A percentile compares a stretch with the other conserved stretches of the same genome.
Evolutionary conservation across 2,329 filamentous ascomycete genomes (phyloP).

Genomic region (Fusarium austroafricanum): DNA sequence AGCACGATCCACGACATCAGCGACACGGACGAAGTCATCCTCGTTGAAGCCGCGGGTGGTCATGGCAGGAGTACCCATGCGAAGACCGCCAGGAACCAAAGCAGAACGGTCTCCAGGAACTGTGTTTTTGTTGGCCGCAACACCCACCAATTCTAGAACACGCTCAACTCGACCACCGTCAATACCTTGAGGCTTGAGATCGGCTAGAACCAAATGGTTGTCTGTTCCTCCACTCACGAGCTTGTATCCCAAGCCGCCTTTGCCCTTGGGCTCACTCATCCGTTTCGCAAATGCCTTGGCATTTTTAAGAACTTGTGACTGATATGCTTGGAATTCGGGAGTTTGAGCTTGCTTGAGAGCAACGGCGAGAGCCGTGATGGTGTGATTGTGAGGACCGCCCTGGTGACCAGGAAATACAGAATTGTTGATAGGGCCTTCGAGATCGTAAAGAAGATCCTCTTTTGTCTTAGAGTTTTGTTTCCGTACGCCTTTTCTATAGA

Average conservation of each 20-base stretch:
- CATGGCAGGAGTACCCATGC: slow-evolving; percentile 97
- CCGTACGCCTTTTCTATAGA: slow-evolving; percentile 93
- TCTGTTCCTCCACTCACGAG: slow-evolving; percentile 95
- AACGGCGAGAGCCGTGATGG: slow-evolving; percentile 94
- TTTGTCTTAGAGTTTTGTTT: slow-evolving; percentile 86
- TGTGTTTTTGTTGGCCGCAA: slow-evolving; percentile 99
- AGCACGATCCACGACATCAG: slow-evolving; percentile 85
- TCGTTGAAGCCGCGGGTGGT: slow-evolving; percentile 93
- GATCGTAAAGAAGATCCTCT: slow-evolving; percentile 86
- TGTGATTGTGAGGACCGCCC: slow-evolving; percentile 98
- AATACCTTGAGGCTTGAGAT: slow-evolving; percentile 88
- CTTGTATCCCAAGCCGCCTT: slow-evolving; percentile 83
- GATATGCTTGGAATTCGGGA: slow-evolving; percentile 92
- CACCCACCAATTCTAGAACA: slow-evolving; percentile 89
- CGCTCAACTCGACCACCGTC: slow-evolving; percentile 92
- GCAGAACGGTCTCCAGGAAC: slow-evolving; percentile 95
- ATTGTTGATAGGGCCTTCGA: slow-evolving; percentile 92
- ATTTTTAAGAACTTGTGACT: slow-evolving; percentile 89
- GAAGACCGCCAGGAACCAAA: slow-evolving; percentile 89
- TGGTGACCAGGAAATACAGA: slow-evolving; percentile 99
- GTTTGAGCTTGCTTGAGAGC: slow-evolving; percentile 93
- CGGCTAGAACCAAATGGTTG: slow-evolving; percentile 94
- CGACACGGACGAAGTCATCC: slow-evolving; percentile 87
- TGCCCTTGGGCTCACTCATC: slow-evolving; percentile 74
- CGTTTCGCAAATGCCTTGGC: slow-evolving; percentile 85